Evolutionary conservation across 2,329 filamentous ascomycete genomes (phyloP), one percentile per base, ranked within the genome.

Genomic region (Beauveria bassiana): DNA sequence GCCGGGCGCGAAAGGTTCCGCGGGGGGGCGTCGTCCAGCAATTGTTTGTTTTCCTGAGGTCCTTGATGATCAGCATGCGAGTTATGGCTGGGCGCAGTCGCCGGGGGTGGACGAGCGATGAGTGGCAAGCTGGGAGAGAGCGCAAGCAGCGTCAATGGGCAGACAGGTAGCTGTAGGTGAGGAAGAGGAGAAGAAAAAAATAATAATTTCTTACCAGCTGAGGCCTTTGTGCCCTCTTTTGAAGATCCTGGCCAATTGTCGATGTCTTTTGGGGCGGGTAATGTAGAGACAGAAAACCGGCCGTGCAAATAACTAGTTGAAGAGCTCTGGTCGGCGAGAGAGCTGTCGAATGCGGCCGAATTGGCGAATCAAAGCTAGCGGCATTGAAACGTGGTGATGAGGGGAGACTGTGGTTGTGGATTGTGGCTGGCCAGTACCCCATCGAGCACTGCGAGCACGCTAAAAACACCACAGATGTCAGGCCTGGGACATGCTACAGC

Each of bases 61-160:
- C 78, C 71, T 81, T 74, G 64, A 80, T 75, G 67, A 83, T 83
- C 71, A 84, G 80, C 78, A 83, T 80, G 69, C 65, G 71, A 64
- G 56, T 22, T 22, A 22, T 51, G 34, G 38, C 34, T 59, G 46
- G 16, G 52, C 12, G 26, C 43, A 34, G 51, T 10, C 49, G 42
- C 20, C 28, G 26, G 34, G 12, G 12, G 14, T 40, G 14, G 46
- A 42, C 40, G 62, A 34, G 51, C 47, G 52, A 51, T 51, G 24
- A 49, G 43, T 22, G 43, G 20, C 20, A 20, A 20, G 43, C 20
- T 12, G 3, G 10, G 18, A 12, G 46, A 60, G 18, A 22, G 20
- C 52, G 20, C 46, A 58, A 58, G 20, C 43, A 57, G 31, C 54
- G 43, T 16, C 8, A 4, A 34, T 34, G 42, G 40, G n/a, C 5